Base-by-base conservation (phyloP, 176 grass and related monocot species). In the Phoenix dactylifera region DNA sequence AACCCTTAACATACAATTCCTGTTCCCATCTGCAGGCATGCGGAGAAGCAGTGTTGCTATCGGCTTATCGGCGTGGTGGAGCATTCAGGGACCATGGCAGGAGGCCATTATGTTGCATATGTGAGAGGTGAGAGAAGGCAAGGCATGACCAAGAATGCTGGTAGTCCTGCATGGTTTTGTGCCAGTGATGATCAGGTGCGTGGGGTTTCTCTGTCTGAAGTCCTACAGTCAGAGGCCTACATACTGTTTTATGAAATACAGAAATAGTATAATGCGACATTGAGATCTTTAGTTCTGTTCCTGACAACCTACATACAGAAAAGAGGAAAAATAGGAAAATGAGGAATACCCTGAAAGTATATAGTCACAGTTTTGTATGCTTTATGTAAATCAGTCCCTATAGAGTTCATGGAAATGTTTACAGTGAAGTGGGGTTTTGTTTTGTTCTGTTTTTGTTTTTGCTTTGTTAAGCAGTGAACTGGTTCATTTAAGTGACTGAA, bases 31-130 rank as follows among this genome's bases (percentile, higher is more conserved):
- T 44, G 35, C 67, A 98, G 93, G 60, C 88, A 71, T 15, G 68
- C 76, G 51, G 67, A 79, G 63, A 80, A 85, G 54, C 85, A 66
- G 29, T 80, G 59, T 22, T 52, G 1, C 24, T 98, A 98, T 64
- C 63, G 50, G 18, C 76, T 98, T 50, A 72, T 92, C 65, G 93
- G 84, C 0, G 52, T 89, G 64, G 93, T 98, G 5, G 81, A 86
- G 82, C 93, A 92, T 75, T 72, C 67, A 19, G 93, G 93, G 71
- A 73, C 51, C 76, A 83, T 89, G 87, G 44, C 62, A 49, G 52
- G 56, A 6, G 93, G 88, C 14, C 93, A 98, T 71, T 98, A 98
- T 52, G 60, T 92, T 16, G 87, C 93, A 1, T 86, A 89, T 4
- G 69, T 83, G 39, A 88, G 87, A 83, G 72, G 80, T 51, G 60